Percentiles rank a stretch among this genome's conserved stretches.
Conservation (phyloP, 2,329 filamentous ascomycete genomes). For the Fusarium buharicum region DNA sequence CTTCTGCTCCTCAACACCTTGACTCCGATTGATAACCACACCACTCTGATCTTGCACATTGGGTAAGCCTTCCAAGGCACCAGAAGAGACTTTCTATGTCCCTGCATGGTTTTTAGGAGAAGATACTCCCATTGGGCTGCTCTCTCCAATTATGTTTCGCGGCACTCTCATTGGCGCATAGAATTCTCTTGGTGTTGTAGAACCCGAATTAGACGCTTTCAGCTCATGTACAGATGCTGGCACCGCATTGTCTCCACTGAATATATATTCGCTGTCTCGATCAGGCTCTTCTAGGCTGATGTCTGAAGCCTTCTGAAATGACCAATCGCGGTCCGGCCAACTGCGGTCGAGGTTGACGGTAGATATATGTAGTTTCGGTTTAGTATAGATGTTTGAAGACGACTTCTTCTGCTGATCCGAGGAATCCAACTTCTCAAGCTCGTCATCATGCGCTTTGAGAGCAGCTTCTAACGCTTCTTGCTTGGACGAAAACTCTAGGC, state of each 20-base stretch:
- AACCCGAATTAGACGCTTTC: slow-evolving; percentile 16
- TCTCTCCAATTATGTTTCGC: slow-evolving; percentile 7
- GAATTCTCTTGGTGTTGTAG: slow-evolving; percentile 40
- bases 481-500: slow-evolving; percentile 22
- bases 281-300: background rate
- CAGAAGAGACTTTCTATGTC: slow-evolving; percentile 37
- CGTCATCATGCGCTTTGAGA: slow-evolving; percentile 31
- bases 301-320: background rate
- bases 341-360: background rate
- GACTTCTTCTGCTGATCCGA: slow-evolving; percentile 3
- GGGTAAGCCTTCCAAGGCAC: background rate
- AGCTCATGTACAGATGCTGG: background rate
- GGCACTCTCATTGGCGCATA: slow-evolving; percentile 41
- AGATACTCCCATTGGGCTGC: background rate
- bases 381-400: background rate
- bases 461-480: slow-evolving; percentile 34
- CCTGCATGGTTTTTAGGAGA: slow-evolving; percentile 13
- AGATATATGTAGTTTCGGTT: background rate
- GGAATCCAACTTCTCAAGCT: slow-evolving; percentile 25
- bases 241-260: background rate
- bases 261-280: slow-evolving; percentile 1
- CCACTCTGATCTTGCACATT: background rate
- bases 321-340: no score
- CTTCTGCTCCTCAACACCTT: background rate
- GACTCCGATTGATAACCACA: background rate